A percentile compares a stretch with the other conserved stretches of the same genome.
Evolutionary conservation across 2,329 filamentous ascomycete species (phyloP).

Genomic region (Amylocarpus encephaloides): DNA sequence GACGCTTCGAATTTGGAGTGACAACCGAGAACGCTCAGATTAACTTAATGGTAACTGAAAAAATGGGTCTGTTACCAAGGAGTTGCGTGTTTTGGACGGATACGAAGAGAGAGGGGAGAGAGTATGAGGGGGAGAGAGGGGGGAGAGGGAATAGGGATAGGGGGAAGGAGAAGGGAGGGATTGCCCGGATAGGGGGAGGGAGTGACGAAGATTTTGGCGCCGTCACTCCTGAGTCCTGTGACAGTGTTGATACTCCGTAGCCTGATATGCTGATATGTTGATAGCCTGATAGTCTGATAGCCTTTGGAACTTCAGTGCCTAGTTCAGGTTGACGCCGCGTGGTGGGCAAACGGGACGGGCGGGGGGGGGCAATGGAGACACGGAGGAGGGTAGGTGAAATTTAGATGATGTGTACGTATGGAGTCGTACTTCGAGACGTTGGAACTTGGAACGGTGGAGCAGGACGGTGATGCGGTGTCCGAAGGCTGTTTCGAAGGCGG

Average conservation of each 20-base stretch:
- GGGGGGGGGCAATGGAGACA: neutral
- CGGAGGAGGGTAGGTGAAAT: neutral
- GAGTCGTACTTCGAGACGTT: no score
- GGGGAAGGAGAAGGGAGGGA: no score
- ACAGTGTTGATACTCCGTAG: neutral
- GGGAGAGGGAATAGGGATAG: no score
- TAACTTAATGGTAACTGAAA: neutral
- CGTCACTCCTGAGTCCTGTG: neutral
- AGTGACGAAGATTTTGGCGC: no score
- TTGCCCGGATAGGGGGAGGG: no score
- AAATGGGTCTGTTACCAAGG: neutral
- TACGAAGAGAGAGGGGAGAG: no score
- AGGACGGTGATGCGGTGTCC: no score
- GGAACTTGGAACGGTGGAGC: no score
- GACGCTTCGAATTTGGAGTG: neutral
- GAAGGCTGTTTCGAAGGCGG: no score
- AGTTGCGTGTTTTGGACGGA: neutral
- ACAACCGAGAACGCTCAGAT: neutral
- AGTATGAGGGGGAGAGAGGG: no score
- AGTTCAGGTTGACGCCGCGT: slow-evolving; percentile 1
- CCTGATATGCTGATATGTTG: neutral
- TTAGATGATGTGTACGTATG: no score
- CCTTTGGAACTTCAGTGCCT: neutral
- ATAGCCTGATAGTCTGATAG: neutral
- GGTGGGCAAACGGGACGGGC: neutral